These are phyloP conservation scores for Colletotrichum noveboracense DNA, from an alignment of 2,329 filamentous ascomycete genomes.

Conservation along the genomic window DNA sequence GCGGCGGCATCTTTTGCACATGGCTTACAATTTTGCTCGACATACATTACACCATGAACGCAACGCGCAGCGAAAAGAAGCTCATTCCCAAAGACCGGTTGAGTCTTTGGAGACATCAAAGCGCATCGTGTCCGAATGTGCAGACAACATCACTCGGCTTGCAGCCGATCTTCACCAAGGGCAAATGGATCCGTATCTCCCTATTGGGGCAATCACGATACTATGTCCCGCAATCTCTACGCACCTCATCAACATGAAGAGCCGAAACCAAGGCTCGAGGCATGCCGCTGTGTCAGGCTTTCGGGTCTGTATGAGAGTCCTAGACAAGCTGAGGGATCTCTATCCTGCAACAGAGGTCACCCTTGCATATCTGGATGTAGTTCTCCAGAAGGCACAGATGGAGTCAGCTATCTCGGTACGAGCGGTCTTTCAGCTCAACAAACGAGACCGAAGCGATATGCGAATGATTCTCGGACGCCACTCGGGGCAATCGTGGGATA, in stretches of 20 bases:
- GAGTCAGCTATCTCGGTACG: background rate
- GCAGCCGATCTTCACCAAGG: background rate
- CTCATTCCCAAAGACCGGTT: background rate
- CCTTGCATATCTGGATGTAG: background rate
- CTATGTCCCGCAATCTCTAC: background rate
- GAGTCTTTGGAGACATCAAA: background rate
- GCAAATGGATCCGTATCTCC: background rate
- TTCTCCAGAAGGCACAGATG: background rate
- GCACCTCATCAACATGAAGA: background rate
- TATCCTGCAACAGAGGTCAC: background rate
- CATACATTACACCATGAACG: background rate
- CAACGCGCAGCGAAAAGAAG: background rate
- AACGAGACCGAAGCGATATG: background rate
- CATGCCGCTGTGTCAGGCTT: background rate
- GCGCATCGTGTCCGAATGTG: background rate
- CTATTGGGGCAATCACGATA: background rate
- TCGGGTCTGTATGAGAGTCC: background rate
- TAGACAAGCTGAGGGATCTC: background rate
- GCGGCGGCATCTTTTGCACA: background rate
- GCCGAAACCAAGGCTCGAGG: background rate
- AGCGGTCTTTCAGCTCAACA: background rate
- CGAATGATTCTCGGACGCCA: background rate
- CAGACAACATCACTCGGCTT: background rate
- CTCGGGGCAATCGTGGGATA: background rate
- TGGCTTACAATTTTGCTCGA: background rate